Conservation (phyloP, 192 early-diverging fungal genomes). For the Gaertneriomyces semiglobifer region DNA sequence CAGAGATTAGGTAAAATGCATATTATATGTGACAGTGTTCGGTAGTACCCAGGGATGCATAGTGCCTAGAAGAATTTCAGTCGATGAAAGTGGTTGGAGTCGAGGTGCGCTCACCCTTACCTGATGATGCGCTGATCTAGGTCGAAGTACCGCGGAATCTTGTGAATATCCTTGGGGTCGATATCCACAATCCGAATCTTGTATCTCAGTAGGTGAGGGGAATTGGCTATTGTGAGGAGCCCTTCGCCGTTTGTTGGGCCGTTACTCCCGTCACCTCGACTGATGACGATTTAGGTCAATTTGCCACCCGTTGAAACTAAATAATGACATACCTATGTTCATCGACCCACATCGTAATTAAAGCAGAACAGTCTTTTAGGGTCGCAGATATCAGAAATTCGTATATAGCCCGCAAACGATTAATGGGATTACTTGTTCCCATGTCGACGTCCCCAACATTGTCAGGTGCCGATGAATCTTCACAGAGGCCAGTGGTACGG, state of each 20-base stretch:
- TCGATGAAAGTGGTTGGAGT: background rate
- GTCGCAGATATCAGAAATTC: conserved; percentile 70
- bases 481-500: too few species aligned
- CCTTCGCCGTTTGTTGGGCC: conserved; percentile 4
- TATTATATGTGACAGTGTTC: background rate
- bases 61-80: conserved; percentile 2
- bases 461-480: background rate
- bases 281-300: background rate
- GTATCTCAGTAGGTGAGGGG: conserved; percentile 28
- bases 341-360: conserved; percentile 49
- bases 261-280: background rate
- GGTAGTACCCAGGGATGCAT: background rate
- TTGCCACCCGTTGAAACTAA: background rate
- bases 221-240: background rate
- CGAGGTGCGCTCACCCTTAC: conserved; percentile 8
- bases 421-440: background rate
- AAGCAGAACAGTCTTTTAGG: conserved; percentile 74
- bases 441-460: background rate
- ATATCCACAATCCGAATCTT: conserved; percentile 64
- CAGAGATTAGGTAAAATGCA: too few species aligned
- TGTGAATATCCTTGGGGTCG: conserved; percentile 64
- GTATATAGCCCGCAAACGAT: conserved; percentile 48
- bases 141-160: conserved; percentile 52
- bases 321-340: background rate
- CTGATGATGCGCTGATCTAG: conserved; percentile 56